Base-by-base conservation (phyloP, 306 rosid species). In the Fagus sylvatica region DNA sequence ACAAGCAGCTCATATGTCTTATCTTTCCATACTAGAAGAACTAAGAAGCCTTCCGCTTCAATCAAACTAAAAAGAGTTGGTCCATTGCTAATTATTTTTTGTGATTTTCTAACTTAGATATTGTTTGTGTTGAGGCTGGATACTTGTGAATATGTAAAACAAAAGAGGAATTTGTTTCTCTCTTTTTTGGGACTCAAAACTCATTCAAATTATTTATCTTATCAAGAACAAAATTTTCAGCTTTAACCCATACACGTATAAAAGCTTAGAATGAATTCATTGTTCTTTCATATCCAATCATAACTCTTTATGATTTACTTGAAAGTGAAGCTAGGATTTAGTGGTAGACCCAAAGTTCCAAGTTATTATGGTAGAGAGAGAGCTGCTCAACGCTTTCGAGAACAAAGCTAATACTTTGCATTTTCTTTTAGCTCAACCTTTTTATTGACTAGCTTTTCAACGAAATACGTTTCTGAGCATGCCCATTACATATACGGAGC, bases 1-100 rank as follows among this genome's bases (percentile, higher is more conserved):
- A 81, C 79, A 59, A 59, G 74, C 80, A 82, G 81, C 83, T 83
- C 67, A 67, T 19, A 13, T 72, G 74, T 82, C 76, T 69, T 72
- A 56, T 80, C 76, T 56, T 22, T 5, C 5, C 76, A 6, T 56
- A 4, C 64, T 55, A 46, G 51, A 46, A 10, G 2, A 22, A 22
- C 28, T 22, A 22, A 7, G 30, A 6, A 57, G 12, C 67, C 34
- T 34, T 60, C 53, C 40, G 32, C 37, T 19, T 62, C 30, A 55
- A 62, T 60, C 17, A 19, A 12, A 42, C 10, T 36, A 36, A 33
- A 46, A 7, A 30, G 51, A 60, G 65, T 57, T 57, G 65, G 65
- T 19, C 28, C 9, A 30, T 46, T 32, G 42, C 51, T 46, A 15
- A 46, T 46, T 10, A 8, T 46, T 10, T 46, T 10, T 10, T 46